phyloP scores from a whole-genome alignment of 192 early-diverging fungal species.

The Hyaloraphidium curvatum region DNA sequence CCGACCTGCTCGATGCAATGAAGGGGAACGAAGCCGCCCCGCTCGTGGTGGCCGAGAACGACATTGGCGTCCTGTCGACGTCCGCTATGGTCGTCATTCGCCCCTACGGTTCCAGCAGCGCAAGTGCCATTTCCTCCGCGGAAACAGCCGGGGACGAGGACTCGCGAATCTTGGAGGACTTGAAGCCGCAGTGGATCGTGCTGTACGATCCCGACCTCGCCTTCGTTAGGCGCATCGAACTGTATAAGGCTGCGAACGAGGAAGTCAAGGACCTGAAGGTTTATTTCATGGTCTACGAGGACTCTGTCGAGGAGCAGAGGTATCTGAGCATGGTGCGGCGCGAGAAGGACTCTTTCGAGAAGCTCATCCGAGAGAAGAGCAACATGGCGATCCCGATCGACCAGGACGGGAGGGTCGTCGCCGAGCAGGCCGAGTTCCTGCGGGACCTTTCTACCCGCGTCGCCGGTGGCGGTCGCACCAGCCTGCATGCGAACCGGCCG shows the following conservation, averaged over 20 bases:
- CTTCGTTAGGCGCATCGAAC: slow-evolving; percentile 76
- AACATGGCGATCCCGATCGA: slow-evolving; percentile 62
- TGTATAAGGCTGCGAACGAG: slow-evolving; percentile 14
- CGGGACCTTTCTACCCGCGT: slow-evolving; percentile 5
- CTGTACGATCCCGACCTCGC: slow-evolving; percentile 79
- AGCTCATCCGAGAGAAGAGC: slow-evolving; percentile 70
- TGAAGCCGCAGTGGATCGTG: slow-evolving; percentile 61
- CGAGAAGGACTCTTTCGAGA: slow-evolving; percentile 49
- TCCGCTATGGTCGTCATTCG: slow-evolving; percentile 37
- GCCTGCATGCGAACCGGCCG: too few species aligned
- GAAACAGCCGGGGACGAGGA: slow-evolving; percentile 29
- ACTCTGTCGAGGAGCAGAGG: slow-evolving; percentile 84
- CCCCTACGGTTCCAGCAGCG: too few species aligned
- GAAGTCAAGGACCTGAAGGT: slow-evolving; percentile 29
- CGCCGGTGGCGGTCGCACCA: too few species aligned
- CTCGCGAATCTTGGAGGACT: slow-evolving; percentile 35
- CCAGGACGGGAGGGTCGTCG: slow-evolving; percentile 24
- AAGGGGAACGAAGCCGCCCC: too few species aligned
- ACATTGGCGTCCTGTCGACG: too few species aligned
- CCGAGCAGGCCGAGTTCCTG: slow-evolving; percentile 18
- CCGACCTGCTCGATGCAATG: too few species aligned
- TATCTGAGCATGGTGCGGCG: not conserved
- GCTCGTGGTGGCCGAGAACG: too few species aligned
- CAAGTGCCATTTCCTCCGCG: not conserved
- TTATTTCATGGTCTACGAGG: slow-evolving; percentile 86